A percentile compares a stretch with the other conserved stretches of the same genome.
Conservation (phyloP, 306 rosid genomes). For the Vicia sativa region DNA sequence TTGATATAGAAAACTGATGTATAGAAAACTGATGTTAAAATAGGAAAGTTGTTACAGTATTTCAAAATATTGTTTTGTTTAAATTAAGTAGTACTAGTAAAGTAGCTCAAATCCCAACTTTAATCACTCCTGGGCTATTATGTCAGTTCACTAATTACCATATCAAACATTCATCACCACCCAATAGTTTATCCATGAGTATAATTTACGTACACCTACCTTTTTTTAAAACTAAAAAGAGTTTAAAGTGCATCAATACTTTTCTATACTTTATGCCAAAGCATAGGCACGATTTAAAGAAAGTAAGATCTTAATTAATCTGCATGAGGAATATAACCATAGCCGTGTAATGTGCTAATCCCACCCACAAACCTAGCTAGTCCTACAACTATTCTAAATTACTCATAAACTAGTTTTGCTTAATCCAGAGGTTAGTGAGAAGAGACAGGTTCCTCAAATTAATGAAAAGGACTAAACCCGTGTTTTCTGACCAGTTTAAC, state of each 20-base stretch:
- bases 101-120: slow-evolving; percentile 37
- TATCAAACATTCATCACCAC: slow-evolving; percentile 3
- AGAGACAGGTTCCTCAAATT: slow-evolving; percentile 32
- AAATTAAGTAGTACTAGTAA: not conserved
- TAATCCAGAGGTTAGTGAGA: not conserved
- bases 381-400: slow-evolving; percentile 26
- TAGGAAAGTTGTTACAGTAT: too few relatives aligned
- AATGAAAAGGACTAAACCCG: slow-evolving; percentile 40
- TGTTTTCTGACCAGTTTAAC: slow-evolving; percentile 44
- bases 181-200: not conserved
- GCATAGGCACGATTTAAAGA: slow-evolving; percentile 18
- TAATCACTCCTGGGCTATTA: slow-evolving; percentile 30
- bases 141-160: slow-evolving; percentile 36
- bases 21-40: too few relatives aligned
- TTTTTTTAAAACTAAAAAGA: too few relatives aligned
- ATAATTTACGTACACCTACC: too few relatives aligned
- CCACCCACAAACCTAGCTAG: slow-evolving; percentile 36
- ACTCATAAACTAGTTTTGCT: not conserved
- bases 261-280: slow-evolving; percentile 33
- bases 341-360: slow-evolving; percentile 51
- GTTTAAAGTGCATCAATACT: not conserved
- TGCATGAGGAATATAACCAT: slow-evolving; percentile 28
- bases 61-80: too few relatives aligned
- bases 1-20: too few relatives aligned
- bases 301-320: slow-evolving; percentile 15